These are phyloP conservation scores for Kodamaea restingae DNA, from an alignment of 805 yeast species.

Conservation along the genomic window DNA sequence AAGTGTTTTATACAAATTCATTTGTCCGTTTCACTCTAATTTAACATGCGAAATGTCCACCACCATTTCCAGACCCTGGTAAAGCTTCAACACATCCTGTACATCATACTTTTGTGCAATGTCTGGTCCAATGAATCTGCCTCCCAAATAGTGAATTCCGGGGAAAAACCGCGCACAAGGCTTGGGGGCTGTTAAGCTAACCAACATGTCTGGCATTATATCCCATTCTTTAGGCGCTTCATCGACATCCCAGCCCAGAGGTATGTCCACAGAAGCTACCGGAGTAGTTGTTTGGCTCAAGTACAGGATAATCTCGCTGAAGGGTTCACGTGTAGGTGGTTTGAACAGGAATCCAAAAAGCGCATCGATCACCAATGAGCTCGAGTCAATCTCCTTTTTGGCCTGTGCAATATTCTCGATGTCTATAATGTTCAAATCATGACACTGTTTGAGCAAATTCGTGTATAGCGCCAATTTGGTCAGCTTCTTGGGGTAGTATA, in stretches of 20 bases:
- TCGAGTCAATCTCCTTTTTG: constrained; percentile 12
- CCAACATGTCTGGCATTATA: constrained; percentile 62
- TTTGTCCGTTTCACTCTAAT: too few species aligned
- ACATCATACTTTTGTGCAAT: constrained; percentile 75
- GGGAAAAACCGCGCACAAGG: constrained; percentile 63
- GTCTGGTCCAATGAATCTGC: constrained; percentile 67
- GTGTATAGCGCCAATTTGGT: constrained; percentile 53
- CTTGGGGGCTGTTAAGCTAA: constrained; percentile 91
- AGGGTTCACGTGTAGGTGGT: constrained; percentile 84
- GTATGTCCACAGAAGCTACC: constrained; percentile 81
- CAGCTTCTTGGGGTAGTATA: constrained; percentile 71
- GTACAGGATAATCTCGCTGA: constrained; percentile 39
- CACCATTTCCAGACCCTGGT: constrained; percentile 34
- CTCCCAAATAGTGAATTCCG: constrained; percentile 74
- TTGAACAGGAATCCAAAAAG: constrained; percentile 91
- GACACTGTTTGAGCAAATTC: constrained; percentile 63
- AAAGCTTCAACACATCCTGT: constrained; percentile 35
- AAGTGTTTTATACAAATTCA: too few species aligned
- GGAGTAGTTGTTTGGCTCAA: constrained; percentile 47
- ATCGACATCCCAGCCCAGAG: constrained; percentile 97
- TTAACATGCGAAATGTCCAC: constrained; percentile 12
- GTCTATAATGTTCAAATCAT: constrained; percentile 58
- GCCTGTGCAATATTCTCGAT: constrained; percentile 38
- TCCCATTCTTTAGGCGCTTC: constrained; percentile 57
- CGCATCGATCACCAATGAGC: constrained; percentile 56